These are phyloP conservation scores for Ustilago bromivora DNA, from an alignment of 1,284 basidiomycete genomes.

Conservation along the genomic window DNA sequence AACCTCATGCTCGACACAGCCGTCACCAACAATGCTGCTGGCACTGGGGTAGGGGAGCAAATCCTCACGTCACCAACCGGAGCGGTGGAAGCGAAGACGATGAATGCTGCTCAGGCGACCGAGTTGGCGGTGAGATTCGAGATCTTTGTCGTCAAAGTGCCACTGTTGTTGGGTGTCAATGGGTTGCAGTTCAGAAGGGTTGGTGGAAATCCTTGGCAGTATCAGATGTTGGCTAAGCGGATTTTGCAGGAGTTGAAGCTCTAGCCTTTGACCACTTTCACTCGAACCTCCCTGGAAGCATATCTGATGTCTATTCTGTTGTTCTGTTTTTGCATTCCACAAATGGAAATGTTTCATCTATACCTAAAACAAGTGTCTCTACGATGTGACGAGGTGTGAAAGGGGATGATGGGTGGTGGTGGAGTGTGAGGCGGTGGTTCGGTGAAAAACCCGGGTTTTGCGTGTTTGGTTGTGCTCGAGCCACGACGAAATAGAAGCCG, in stretches of 20 bases:
- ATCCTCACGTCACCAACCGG: slow-evolving; percentile 14
- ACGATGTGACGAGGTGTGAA: neutral
- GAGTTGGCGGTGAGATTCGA: slow-evolving; percentile 66
- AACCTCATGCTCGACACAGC: slow-evolving; percentile 35
- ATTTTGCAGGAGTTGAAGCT: slow-evolving; percentile 93
- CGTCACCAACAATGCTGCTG: neutral
- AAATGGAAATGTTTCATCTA: neutral
- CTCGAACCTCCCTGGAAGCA: neutral
- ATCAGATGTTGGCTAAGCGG: slow-evolving; percentile 91
- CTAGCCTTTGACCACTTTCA: neutral
- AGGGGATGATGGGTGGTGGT: neutral
- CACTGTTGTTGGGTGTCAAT: slow-evolving; percentile 86
- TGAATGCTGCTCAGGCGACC: slow-evolving; percentile 44
- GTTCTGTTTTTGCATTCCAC: neutral
- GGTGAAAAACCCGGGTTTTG: neutral
- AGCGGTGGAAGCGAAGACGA: slow-evolving; percentile 34
- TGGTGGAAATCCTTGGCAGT: slow-evolving; percentile 93
- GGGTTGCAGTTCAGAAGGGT: slow-evolving; percentile 94
- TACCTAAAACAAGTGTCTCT: neutral
- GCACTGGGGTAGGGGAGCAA: slow-evolving; percentile 6
- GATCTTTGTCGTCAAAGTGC: slow-evolving; percentile 71
- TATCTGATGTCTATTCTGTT: neutral
- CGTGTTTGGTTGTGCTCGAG: slow-evolving; percentile 2
- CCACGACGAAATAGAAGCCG: neutral
- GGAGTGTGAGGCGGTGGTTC: neutral